Percentiles rank a stretch among this genome's conserved stretches.
phyloP scores from a whole-genome alignment of 164 flowering plant genomes.

The Pachysandra terminalis region DNA sequence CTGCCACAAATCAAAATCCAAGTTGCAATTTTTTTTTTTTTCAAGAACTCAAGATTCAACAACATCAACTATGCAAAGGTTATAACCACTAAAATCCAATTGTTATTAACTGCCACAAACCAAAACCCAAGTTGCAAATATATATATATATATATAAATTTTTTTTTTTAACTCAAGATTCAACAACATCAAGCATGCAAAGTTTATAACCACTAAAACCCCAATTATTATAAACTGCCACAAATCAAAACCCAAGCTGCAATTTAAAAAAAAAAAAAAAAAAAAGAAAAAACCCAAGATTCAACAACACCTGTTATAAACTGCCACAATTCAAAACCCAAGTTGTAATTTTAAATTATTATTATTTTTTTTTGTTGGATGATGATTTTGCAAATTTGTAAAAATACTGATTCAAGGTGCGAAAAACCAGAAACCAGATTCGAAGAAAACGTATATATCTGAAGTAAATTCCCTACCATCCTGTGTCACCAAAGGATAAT shows the following conservation, averaged over 20 bases:
- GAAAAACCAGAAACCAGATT: not conserved
- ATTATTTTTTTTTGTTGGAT: too few species aligned
- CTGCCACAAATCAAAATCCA: not conserved
- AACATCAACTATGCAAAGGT: not conserved
- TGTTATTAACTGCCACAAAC: not conserved
- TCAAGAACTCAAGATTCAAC: not conserved
- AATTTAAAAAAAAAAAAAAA: too few species aligned
- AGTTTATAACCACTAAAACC: not conserved
- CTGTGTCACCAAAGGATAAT: slow-evolving; percentile 86
- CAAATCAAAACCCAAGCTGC: too few species aligned
- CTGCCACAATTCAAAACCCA: too few species aligned
- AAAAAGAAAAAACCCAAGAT: too few species aligned
- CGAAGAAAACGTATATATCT: not conserved
- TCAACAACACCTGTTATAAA: too few species aligned
- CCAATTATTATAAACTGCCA: not conserved
- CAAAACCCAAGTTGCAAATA: not conserved
- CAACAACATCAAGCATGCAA: not conserved
- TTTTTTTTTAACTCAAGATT: too few species aligned
- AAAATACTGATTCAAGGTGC: too few species aligned
- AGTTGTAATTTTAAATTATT: too few species aligned
- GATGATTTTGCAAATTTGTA: too few species aligned
- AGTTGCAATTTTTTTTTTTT: too few species aligned
- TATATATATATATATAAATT: too few species aligned
- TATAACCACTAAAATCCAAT: not conserved
- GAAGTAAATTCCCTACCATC: slow-evolving; percentile 47